Base-by-base conservation (phyloP, 225 moss, liverwort and hornwort genomes). In the Antitrichia curtipendula region DNA sequence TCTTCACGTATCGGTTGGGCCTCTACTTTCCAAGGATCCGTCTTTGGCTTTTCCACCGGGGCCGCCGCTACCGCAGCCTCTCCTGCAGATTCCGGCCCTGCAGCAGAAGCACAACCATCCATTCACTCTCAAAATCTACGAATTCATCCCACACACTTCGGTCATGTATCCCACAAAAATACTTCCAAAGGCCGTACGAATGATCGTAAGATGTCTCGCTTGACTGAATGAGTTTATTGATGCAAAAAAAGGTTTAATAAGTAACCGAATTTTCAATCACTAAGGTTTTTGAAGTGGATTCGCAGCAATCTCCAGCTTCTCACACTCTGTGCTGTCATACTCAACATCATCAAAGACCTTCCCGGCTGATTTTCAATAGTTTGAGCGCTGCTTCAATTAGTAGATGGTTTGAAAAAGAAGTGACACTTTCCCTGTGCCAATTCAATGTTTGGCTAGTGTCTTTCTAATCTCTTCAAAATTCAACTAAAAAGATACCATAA, bases 1-100 rank as follows among this genome's bases (percentile, higher is more conserved):
- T 95, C 97, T 88, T 96, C 97, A 87, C 98, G 90, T 29, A 98
- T 89, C 15, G 96, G 96, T 80, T 95, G 96, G 38, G 96, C 83
- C 88, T 94, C 95, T 81, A 95, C 87, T 88, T 95, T 96, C 98
- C 96, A 98, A 62, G 91, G 93, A 66, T 98, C 96, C 59, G 90
- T 34, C 91, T 95, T 95, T 32, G 87, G 90, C 84, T 91, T 92
- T 38, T 91, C 92, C 69, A 79, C 85, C 68, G 88, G 61, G 7
- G 52, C 86, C 63, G 82, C 49, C 45, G 60, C 87, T 49, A 5
- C 87, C 11, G 62, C 81, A 66, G 63, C 56, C 54, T 43, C 82
- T 53, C 82, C 93, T n/a, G 78, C 87, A 71, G 87, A 76, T 41
- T 89, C 89, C 41, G 81, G 36, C 50, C 63, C 91, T 91, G 77